These are phyloP conservation scores for Aureobasidium uvarum DNA, from an alignment of 2,329 filamentous ascomycete genomes.

Conservation along the genomic window DNA sequence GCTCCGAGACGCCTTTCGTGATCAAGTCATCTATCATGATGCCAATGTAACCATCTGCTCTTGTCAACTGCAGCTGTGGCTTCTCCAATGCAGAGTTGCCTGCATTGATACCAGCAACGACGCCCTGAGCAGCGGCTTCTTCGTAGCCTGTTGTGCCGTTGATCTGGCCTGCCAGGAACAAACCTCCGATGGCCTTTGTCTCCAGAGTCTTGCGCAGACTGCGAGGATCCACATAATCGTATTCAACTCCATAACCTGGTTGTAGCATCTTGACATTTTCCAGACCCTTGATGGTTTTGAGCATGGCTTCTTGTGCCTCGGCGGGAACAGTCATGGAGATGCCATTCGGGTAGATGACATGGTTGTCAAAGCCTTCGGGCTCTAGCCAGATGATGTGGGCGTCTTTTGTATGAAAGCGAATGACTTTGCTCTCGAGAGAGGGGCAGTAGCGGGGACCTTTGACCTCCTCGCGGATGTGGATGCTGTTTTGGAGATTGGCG, in stretches of 20 bases:
- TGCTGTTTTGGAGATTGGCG: conserved; percentile 88
- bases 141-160: conserved; percentile 99
- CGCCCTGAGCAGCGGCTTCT: conserved; percentile 90
- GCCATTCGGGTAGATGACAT: conserved; percentile 93
- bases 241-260: conserved; percentile 94
- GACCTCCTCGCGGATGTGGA: conserved; percentile 94
- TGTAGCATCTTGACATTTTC: conserved; percentile 91
- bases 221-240: conserved; percentile 96
- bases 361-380: conserved; percentile 87
- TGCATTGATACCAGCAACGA: conserved; percentile 91
- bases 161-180: conserved; percentile 94
- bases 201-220: conserved; percentile 85
- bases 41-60: conserved; percentile 92
- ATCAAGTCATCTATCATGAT: conserved; percentile 98
- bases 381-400: conserved; percentile 94
- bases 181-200: conserved; percentile 83
- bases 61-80: conserved; percentile 64
- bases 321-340: conserved; percentile 95
- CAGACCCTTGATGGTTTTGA: conserved; percentile 84
- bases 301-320: conserved; percentile 77
- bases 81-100: conserved; percentile 72
- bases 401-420: conserved; percentile 77
- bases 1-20: conserved; percentile 94
- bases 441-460: conserved; percentile 95
- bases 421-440: conserved; percentile 89